Percentiles rank a stretch among this genome's conserved stretches.
Conservation (phyloP, 2,329 filamentous ascomycete genomes). For the Parafenestella ontariensis region DNA sequence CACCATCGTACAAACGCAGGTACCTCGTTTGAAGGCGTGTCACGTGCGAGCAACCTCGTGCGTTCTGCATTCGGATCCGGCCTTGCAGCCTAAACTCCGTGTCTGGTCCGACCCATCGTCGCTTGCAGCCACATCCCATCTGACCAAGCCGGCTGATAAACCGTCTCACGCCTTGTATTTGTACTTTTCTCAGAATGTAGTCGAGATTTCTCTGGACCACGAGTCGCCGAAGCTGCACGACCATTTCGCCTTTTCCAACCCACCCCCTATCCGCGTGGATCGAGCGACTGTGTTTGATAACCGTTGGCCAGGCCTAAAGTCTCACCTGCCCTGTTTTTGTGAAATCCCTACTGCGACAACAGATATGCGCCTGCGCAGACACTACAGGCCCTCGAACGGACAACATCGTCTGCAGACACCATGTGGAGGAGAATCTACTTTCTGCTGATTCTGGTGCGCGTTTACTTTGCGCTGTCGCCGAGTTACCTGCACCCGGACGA, state of each 20-base stretch:
- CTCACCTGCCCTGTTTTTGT: conserved; percentile 28
- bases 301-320: conserved; percentile 29
- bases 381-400: conserved; percentile 18
- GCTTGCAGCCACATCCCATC: conserved; percentile 30
- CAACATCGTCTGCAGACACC: conserved; percentile 36
- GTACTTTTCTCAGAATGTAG: conserved; percentile 22
- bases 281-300: conserved; percentile 28
- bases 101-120: conserved; percentile 2
- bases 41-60: conserved; percentile 5
- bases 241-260: conserved; percentile 13
- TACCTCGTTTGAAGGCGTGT: too few species aligned
- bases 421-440: conserved; percentile 96
- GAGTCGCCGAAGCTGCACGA: conserved; percentile 14
- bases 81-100: conserved; percentile 14
- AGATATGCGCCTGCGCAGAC: conserved; percentile 42
- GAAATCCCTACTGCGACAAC: conserved; percentile 22
- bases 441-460: conserved; percentile 80
- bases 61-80: conserved; percentile 9
- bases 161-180: conserved; percentile 10
- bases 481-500: conserved; percentile 99
- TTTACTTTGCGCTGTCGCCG: conserved; percentile 92
- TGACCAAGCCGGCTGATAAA: conserved; percentile 31
- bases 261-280: conserved; percentile 33
- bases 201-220: conserved; percentile 6
- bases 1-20: not conserved